Evolutionary conservation across 805 yeast species (phyloP).

Genomic region (Candida schatavii): DNA sequence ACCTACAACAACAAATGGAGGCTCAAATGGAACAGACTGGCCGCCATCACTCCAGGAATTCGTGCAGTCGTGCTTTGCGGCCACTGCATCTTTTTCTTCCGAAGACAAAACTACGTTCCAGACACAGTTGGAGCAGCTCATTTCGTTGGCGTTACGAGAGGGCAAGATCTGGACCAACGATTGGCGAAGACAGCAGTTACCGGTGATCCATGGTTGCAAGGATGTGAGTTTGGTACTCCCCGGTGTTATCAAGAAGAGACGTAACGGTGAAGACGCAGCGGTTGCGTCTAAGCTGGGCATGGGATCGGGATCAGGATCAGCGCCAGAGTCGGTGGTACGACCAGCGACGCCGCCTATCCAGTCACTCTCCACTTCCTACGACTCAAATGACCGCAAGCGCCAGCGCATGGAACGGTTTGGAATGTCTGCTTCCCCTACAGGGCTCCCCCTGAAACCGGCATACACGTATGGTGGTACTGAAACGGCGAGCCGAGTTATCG

Average conservation of each 20-base stretch:
- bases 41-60: constrained; percentile 53
- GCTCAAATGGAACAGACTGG: constrained; percentile 32
- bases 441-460: constrained; percentile 6
- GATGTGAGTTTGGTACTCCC: background rate
- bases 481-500: constrained; percentile 23
- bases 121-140: constrained; percentile 45
- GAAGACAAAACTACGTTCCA: constrained; percentile 40
- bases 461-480: constrained; percentile 4
- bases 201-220: constrained; percentile 29
- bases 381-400: constrained; percentile 34
- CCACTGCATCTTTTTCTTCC: constrained; percentile 33
- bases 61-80: constrained; percentile 45
- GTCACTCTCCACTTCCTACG: constrained; percentile 11
- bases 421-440: constrained; percentile 11
- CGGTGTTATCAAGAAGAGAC: background rate
- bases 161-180: constrained; percentile 46
- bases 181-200: constrained; percentile 54
- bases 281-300: background rate
- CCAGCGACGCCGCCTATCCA: background rate
- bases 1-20: background rate
- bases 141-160: constrained; percentile 47
- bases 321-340: background rate
- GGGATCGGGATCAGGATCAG: background rate
- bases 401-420: constrained; percentile 52
- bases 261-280: background rate